A percentile compares a stretch with the other conserved stretches of the same genome.
These are phyloP conservation scores for Euphorbia schlechtendalii DNA, from an alignment of 441 rosid genomes.

Conservation along the genomic window DNA sequence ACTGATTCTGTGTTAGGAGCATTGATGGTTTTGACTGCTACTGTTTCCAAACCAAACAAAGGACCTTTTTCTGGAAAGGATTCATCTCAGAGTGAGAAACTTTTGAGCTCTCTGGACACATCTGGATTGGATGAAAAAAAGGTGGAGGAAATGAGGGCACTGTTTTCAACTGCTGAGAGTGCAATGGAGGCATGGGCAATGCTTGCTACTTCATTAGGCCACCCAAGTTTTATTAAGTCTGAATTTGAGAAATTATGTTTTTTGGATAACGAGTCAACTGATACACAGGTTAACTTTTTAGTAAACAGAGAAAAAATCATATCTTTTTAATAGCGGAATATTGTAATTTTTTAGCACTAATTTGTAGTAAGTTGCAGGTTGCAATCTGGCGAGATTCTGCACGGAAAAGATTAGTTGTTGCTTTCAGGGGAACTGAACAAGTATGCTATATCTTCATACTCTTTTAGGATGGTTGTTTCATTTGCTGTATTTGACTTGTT, in stretches of 20 bases:
- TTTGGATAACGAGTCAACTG: conserved; percentile 73
- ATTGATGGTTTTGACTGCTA: conserved; percentile 71
- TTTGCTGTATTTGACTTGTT: conserved; percentile 19
- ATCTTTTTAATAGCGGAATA: background rate
- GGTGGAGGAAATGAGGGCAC: conserved; percentile 79
- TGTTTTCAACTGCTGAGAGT: conserved; percentile 82
- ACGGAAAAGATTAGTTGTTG: conserved; percentile 71
- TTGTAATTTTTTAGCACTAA: conserved; percentile 19
- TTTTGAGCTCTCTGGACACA: conserved; percentile 33
- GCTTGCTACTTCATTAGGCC: conserved; percentile 94
- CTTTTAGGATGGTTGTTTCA: conserved; percentile 10
- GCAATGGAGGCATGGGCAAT: conserved; percentile 99
- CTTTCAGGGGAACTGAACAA: conserved; percentile 98
- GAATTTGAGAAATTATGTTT: conserved; percentile 95
- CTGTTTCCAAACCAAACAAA: conserved; percentile 64
- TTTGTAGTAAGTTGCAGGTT: conserved; percentile 41
- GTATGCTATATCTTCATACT: conserved; percentile 38
- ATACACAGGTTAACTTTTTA: conserved; percentile 64
- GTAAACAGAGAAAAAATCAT: background rate
- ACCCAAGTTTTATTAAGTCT: conserved; percentile 91
- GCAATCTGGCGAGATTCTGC: conserved; percentile 95
- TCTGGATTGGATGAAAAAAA: conserved; percentile 50
- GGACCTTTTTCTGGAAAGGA: conserved; percentile 32
- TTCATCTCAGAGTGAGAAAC: conserved; percentile 32
- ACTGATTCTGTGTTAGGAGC: conserved; percentile 89